Conservation (phyloP, 371 early-diverging fungal species). For the Mucor irregularis region DNA sequence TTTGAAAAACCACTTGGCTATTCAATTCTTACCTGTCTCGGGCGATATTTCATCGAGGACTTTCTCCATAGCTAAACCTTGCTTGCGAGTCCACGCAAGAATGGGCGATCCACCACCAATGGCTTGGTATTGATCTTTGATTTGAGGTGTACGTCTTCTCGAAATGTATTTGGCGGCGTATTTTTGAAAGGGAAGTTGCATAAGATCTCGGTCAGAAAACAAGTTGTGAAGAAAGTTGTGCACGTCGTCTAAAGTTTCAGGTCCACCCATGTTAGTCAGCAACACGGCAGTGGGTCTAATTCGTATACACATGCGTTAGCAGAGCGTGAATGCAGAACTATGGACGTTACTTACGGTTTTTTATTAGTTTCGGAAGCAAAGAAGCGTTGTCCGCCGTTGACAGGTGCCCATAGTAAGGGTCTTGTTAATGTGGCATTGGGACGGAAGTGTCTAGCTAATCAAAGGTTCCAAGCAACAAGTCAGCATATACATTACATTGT, state of each 20-base stretch:
- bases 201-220: conserved; percentile 94
- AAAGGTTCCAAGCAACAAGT: too few relatives aligned
- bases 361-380: conserved; percentile 4
- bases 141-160: conserved; percentile 81
- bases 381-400: neutral
- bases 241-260: conserved; percentile 77
- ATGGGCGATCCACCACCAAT: conserved; percentile 98
- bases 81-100: conserved; percentile 84
- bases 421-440: neutral
- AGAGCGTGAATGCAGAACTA: too few relatives aligned
- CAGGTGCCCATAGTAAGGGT: neutral
- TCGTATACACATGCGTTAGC: neutral
- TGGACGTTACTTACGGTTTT: conserved; percentile 28
- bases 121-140: conserved; percentile 85
- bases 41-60: conserved; percentile 77
- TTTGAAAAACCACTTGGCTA: neutral
- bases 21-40: conserved; percentile 54
- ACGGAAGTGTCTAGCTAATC: conserved; percentile 1
- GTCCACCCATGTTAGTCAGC: conserved; percentile 95
- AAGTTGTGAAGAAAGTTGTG: conserved; percentile 79
- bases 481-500: too few relatives aligned
- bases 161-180: conserved; percentile 79
- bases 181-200: conserved; percentile 86
- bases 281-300: conserved; percentile 75
- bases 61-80: conserved; percentile 80